Percentiles rank a stretch among this genome's conserved stretches.
Conservation (phyloP, 1,284 basidiomycete genomes). For the Moniliella sp. region DNA sequence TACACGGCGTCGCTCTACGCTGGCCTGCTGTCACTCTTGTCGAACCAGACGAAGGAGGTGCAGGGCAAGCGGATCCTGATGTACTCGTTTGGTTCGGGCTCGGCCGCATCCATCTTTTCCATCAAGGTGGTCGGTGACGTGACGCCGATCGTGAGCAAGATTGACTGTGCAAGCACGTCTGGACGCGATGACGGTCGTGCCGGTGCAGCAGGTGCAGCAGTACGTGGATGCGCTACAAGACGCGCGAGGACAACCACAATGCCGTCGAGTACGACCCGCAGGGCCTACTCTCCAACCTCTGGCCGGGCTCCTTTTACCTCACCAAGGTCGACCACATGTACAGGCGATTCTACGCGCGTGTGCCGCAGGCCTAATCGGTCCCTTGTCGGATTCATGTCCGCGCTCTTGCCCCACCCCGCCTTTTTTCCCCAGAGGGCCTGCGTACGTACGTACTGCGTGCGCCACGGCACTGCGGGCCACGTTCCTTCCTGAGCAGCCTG, state of each 20-base stretch:
- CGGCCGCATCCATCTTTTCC: constrained; percentile 73
- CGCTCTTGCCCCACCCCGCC: too few species aligned
- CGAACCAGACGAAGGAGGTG: constrained; percentile 16
- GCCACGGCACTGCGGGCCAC: too few species aligned
- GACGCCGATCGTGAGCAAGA: constrained; percentile 51
- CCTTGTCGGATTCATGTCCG: too few species aligned
- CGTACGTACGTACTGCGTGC: too few species aligned
- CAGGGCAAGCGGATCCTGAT: constrained; percentile 44
- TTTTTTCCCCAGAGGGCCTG: too few species aligned
- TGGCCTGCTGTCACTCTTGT: constrained; percentile 48
- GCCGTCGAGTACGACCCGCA: constrained; percentile 62
- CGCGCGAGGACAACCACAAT: constrained; percentile 75
- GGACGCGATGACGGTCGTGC: constrained; percentile 66
- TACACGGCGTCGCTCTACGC: constrained; percentile 94
- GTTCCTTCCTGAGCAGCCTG: too few species aligned
- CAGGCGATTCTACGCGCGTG: constrained; percentile 55
- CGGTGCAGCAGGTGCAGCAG: constrained; percentile 68
- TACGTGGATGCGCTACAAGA: constrained; percentile 53
- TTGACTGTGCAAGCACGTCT: constrained; percentile 59
- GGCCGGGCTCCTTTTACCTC: constrained; percentile 83
- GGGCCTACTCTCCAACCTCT: constrained; percentile 72
- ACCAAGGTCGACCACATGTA: constrained; percentile 74
- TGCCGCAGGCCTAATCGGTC: constrained; percentile 5
- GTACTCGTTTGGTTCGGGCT: constrained; percentile 83
- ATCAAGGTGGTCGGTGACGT: constrained; percentile 67